Base-by-base conservation (phyloP, 75 land plant genomes). In the Larix kaempferi region DNA sequence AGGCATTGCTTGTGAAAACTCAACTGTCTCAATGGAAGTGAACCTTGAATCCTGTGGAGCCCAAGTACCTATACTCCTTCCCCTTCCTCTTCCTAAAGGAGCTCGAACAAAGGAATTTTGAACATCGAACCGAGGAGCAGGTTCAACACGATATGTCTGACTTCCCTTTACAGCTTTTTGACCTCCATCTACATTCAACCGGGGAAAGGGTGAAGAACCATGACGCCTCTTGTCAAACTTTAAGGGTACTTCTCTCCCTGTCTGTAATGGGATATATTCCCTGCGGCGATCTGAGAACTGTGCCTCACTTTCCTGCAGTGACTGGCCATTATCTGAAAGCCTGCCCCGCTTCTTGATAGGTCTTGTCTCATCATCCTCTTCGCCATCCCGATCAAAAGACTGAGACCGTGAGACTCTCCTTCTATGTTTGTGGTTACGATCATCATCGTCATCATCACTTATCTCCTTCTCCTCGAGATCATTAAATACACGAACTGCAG, bases 401-500 rank as follows among this genome's bases (percentile, higher is more conserved):
- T 83, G 82, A 73, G 99, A 89, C 54, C 84, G 86, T 6, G 89
- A 77, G 14, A 91, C 95, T 74, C 94, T 83, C 72, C 92, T 91
- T 59, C 94, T 88, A 75, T 97, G 99, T 88, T 97, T 97, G 75
- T 97, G 98, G 60, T 97, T 97, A 49, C 99, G 93, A 78, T 97
- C 99, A 82, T 94, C 98, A 82, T 94, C 96, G 61, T 93, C 94
- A 74, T 92, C 97, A 72, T 91, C 94, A 85, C 89, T 91, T 29
- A 86, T 71, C 74, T 88, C 93, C 67, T 91, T 91, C 52, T 83
- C 88, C n/a, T 54, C 71, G 26, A 66, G 72, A 61, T 84, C 86
- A 62, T 76, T 60, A 57, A 61, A 71, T 5, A 41, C 57, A 58
- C 57, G 29, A 15, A 57, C 57, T 41, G 60, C 78, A 21, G 81